Percentiles rank a stretch among this genome's conserved stretches.
These are phyloP conservation scores for Puccinia novopanici DNA, from an alignment of 1,284 basidiomycete genomes.

Conservation along the genomic window DNA sequence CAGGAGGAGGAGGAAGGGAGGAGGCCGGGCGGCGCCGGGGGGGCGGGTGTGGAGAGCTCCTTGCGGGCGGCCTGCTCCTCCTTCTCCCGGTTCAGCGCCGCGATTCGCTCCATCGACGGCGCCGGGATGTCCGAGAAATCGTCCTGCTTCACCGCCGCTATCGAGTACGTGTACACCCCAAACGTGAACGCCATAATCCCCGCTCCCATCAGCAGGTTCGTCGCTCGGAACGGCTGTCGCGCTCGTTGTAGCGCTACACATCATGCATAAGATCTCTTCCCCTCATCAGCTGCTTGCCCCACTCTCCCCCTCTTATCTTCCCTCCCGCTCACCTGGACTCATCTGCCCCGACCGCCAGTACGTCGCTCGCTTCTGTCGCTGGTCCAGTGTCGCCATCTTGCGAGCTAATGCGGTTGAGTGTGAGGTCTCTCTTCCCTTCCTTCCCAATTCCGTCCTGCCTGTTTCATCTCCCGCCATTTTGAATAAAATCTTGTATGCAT, in stretches of 20 bases:
- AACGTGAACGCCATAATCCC: slow-evolving; percentile 42
- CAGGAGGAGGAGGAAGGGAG: slow-evolving; percentile 17
- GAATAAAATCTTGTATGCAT: no score
- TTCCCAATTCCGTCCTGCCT: no score
- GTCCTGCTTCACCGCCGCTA: slow-evolving; percentile 42
- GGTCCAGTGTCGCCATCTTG: slow-evolving; percentile 28
- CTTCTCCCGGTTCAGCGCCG: slow-evolving; percentile 10
- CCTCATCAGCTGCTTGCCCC: neutral
- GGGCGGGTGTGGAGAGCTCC: neutral
- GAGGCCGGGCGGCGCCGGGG: neutral
- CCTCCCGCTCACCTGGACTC: slow-evolving; percentile 47
- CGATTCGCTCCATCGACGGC: slow-evolving; percentile 32
- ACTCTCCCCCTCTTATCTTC: no score
- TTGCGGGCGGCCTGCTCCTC: neutral
- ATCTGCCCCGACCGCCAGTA: slow-evolving; percentile 38
- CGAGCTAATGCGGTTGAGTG: no score
- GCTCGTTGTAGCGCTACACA: slow-evolving; percentile 29
- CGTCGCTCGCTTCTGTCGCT: slow-evolving; percentile 30
- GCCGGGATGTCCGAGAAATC: slow-evolving; percentile 44
- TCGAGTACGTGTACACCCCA: slow-evolving; percentile 38
- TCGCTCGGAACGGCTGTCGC: slow-evolving; percentile 30
- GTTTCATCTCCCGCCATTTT: no score
- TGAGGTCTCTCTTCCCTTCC: no score
- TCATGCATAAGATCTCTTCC: no score
- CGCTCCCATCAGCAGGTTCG: slow-evolving; percentile 28